Conservation (phyloP, 495 filamentous ascomycete species). For the Neurospora sp. region DNA sequence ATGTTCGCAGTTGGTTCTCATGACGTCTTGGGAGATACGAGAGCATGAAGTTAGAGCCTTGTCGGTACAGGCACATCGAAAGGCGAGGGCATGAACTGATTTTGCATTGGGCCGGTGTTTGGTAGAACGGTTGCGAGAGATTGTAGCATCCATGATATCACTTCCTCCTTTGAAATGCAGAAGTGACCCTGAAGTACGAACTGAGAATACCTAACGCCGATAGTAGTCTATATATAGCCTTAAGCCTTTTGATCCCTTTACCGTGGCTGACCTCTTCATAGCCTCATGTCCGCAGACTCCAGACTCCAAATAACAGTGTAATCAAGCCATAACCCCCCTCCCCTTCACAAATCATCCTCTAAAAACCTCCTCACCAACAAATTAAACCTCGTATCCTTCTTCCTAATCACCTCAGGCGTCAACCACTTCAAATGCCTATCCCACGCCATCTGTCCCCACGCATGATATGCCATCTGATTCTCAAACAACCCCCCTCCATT, state of each 20-base stretch:
- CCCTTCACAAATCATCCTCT: conserved; percentile 25
- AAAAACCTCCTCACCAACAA: conserved; percentile 35
- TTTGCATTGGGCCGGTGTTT: neutral
- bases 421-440: conserved; percentile 30
- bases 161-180: neutral
- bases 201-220: neutral
- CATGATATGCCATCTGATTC: conserved; percentile 37
- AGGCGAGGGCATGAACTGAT: neutral
- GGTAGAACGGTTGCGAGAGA: neutral
- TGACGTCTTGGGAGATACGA: neutral
- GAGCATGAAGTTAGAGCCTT: neutral
- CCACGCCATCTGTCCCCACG: conserved; percentile 39
- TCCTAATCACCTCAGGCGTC: conserved; percentile 26
- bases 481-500: conserved; percentile 32
- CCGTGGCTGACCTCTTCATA: neutral
- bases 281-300: neutral
- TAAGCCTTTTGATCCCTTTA: neutral
- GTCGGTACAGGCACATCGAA: neutral
- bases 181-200: too few relatives aligned
- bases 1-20: conserved; percentile 7
- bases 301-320: neutral
- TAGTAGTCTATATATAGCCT: neutral
- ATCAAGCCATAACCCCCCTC: neutral
- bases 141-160: neutral
- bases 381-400: conserved; percentile 35